Evolutionary conservation across 2,329 filamentous ascomycete species (phyloP), one percentile per base, ranked within the genome.

Genomic region (Ceratocystis destructans): DNA sequence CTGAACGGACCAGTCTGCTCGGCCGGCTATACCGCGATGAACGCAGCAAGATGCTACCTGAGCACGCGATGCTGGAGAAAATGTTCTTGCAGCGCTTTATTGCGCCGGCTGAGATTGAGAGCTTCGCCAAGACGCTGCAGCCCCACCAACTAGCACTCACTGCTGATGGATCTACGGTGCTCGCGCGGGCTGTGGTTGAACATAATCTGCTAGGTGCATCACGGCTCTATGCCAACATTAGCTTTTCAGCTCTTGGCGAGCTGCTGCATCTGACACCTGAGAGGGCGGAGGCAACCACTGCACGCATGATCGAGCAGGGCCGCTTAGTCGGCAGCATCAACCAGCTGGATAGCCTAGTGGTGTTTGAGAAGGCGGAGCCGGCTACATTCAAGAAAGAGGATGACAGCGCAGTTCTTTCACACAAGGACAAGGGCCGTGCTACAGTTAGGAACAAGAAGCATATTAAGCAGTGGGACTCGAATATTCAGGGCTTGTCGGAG

Each of bases 291-390:
- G 86, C 88, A 67, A 96, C 94, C 65, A 94, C 93, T 12, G 91
- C 93, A 3, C 83, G 85, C 71, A 99, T 99, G 94, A 90, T 99
- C 71, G 92, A 97, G 78, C 92, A 96, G 75, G 91, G 90, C 8
- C 85, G 94, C 41, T 77, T 99, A 64, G 84, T 87, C 2, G 94
- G 93, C 6, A 86, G 87, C 67, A 97, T 99, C 72, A 93, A 99
- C 76, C 94, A 99, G 78, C 92, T 99, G 67, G 89, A 91, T 66
- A 83, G 88, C 15, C 78, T 92, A 10, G 92, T 99, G 68, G 91
- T 86, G 78, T 99, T 99, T 73, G 89, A 94, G 75, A 79, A 76
- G 72, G 84, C 84, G 41, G 87, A 90, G 72, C 86, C 85, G 6
- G 45, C 45, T 8, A 37, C 25, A 22, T 41, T 37, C 37, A 63